Conservation (phyloP, 371 early-diverging fungal species). For the Mucor lusitanicus region DNA sequence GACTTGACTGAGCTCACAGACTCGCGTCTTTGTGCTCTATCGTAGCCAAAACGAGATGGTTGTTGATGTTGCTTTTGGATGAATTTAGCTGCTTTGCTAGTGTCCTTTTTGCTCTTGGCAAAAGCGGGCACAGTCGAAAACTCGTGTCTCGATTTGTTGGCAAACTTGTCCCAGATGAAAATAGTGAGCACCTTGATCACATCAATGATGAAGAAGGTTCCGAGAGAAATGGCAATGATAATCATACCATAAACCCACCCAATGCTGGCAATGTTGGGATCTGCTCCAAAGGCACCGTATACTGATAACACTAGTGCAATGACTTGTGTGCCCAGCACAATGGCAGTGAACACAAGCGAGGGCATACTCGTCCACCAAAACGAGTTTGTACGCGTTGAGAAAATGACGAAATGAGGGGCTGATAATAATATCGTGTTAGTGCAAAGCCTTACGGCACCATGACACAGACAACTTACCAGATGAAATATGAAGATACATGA, state of each 20-base stretch:
- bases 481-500: conserved; percentile 92
- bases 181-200: conserved; percentile 81
- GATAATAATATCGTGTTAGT: conserved; percentile 37
- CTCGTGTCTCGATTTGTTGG: conserved; percentile 5
- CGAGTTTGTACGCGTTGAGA: conserved; percentile 86
- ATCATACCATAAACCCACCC: conserved; percentile 60
- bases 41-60: conserved; percentile 32
- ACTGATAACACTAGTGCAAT: conserved; percentile 88
- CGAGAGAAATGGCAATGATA: conserved; percentile 69
- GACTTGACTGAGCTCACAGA: conserved; percentile 36
- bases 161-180: conserved; percentile 61
- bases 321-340: conserved; percentile 89
- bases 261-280: conserved; percentile 43
- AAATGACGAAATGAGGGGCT: conserved; percentile 95
- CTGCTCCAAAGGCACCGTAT: conserved; percentile 56
- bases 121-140: conserved; percentile 1
- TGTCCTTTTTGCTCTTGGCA: conserved; percentile 11
- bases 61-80: conserved; percentile 24
- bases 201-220: conserved; percentile 78
- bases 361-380: conserved; percentile 91
- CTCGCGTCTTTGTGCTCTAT: conserved; percentile 38
- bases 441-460: neutral
- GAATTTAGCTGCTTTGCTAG: conserved; percentile 20
- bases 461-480: conserved; percentile 53
- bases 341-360: conserved; percentile 73